These are phyloP conservation scores for Pestalotiopsis sp. DNA, from an alignment of 2,329 filamentous ascomycete species.

Conservation along the genomic window DNA sequence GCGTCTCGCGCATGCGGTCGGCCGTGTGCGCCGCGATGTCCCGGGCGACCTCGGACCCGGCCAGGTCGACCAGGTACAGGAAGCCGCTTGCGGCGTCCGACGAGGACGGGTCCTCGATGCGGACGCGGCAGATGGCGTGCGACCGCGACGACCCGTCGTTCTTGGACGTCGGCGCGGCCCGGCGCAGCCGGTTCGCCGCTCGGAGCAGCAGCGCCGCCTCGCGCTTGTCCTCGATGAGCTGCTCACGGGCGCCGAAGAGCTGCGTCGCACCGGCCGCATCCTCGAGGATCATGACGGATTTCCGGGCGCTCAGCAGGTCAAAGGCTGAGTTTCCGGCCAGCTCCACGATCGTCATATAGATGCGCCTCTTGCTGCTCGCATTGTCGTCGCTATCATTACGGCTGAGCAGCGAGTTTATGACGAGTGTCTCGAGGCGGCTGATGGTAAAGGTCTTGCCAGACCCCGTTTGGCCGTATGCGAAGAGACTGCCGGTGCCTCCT, in stretches of 20 bases:
- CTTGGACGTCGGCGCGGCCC: slow-evolving; percentile 44
- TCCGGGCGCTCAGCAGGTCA: slow-evolving; percentile 45
- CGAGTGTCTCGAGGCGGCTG: slow-evolving; percentile 41
- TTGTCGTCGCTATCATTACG: slow-evolving; percentile 21
- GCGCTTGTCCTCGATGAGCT: slow-evolving; percentile 30
- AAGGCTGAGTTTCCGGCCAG: slow-evolving; percentile 38
- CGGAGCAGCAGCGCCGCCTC: slow-evolving; percentile 37
- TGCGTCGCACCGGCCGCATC: slow-evolving; percentile 47
- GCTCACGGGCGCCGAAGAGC: slow-evolving; percentile 45
- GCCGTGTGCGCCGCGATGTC: slow-evolving; percentile 41
- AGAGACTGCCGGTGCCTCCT: slow-evolving; percentile 51
- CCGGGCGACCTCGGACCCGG: slow-evolving; percentile 50
- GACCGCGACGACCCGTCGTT: slow-evolving; percentile 52
- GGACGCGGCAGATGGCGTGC: slow-evolving; percentile 50
- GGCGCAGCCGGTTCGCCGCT: slow-evolving; percentile 40
- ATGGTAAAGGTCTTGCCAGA: slow-evolving; percentile 52
- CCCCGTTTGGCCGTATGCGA: slow-evolving; percentile 51
- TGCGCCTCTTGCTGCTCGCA: slow-evolving; percentile 18
- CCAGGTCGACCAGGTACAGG: slow-evolving; percentile 48
- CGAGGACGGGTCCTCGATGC: slow-evolving; percentile 36
- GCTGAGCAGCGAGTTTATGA: slow-evolving; percentile 37
- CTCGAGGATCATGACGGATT: slow-evolving; percentile 45
- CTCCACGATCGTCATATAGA: slow-evolving; percentile 41
- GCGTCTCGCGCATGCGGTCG: slow-evolving; percentile 47
- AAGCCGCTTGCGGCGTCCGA: slow-evolving; percentile 36